phyloP scores from a whole-genome alignment of 495 filamentous ascomycete species.

The Choiromyces venosus region DNA sequence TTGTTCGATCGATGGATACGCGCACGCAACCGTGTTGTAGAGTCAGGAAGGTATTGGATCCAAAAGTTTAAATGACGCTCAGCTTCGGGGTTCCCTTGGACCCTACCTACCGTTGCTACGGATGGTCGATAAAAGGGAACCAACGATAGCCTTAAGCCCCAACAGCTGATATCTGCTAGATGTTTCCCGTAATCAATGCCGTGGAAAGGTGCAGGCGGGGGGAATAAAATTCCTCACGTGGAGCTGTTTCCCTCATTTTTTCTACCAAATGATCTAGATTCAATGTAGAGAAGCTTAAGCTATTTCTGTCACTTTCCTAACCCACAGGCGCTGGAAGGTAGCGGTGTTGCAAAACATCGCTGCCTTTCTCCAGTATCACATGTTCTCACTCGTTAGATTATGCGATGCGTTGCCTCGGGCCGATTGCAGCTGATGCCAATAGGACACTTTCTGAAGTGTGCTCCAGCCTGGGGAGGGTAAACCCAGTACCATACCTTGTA shows the following conservation, averaged over 20 bases:
- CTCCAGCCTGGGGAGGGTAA: not conserved
- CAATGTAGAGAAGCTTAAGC: not conserved
- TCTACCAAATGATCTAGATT: not conserved
- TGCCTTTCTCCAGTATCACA: not conserved
- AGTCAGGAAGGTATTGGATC: not conserved
- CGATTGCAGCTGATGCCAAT: not conserved
- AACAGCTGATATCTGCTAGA: not conserved
- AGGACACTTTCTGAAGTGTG: not conserved
- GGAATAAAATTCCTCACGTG: constrained; percentile 2
- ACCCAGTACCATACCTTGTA: not conserved
- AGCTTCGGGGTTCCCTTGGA: not conserved
- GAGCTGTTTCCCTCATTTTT: not conserved
- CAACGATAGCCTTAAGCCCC: not conserved
- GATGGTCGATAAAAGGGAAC: not conserved
- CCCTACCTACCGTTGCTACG: not conserved
- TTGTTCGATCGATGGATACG: not conserved
- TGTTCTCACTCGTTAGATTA: not conserved
- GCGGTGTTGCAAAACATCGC: not conserved
- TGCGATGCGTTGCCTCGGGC: not conserved
- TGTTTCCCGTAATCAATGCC: constrained; percentile 1
- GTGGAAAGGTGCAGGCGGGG: not conserved
- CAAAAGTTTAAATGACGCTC: not conserved
- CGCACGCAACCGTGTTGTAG: not conserved
- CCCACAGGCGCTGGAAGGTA: not conserved
- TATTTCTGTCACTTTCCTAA: not conserved